A percentile compares a stretch with the other conserved stretches of the same genome.
Evolutionary conservation across 257 asterid genomes (phyloP).

Genomic region (Leonotis leonurus): DNA sequence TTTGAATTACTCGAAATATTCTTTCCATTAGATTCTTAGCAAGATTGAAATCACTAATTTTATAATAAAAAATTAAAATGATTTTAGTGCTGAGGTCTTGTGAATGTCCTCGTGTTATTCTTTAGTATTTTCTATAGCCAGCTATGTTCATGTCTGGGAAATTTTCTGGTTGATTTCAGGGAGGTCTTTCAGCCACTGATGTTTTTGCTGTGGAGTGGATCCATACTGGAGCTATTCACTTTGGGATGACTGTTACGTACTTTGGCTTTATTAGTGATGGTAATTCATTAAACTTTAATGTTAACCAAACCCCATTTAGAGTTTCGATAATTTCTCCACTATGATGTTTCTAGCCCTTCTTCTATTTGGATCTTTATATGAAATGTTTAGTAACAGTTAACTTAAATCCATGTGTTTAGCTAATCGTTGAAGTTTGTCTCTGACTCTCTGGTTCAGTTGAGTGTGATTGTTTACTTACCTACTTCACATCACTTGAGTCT

Average conservation of each 20-base stretch:
- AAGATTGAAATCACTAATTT: background rate
- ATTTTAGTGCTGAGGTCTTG: slow-evolving; percentile 2
- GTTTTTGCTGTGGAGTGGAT: slow-evolving; percentile 98
- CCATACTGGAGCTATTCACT: slow-evolving; percentile 85
- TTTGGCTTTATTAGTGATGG: slow-evolving; percentile 96
- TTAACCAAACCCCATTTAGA: slow-evolving; percentile 1
- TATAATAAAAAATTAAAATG: background rate
- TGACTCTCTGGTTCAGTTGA: slow-evolving; percentile 1
- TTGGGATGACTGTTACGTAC: slow-evolving; percentile 86
- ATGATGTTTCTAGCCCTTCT: background rate
- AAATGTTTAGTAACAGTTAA: background rate
- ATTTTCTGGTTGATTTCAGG: slow-evolving; percentile 43
- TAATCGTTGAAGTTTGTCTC: slow-evolving; percentile 2
- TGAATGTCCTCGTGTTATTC: background rate
- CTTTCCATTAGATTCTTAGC: background rate
- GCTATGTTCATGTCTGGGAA: slow-evolving; percentile 14
- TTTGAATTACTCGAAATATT: background rate
- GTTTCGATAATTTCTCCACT: background rate
- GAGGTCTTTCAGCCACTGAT: slow-evolving; percentile 95
- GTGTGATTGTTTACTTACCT: background rate
- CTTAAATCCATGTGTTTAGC: background rate
- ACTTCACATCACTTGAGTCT: background rate
- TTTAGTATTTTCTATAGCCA: background rate
- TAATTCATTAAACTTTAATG: slow-evolving; percentile 24
- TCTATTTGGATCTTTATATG: background rate